Conservation (phyloP, 2,329 filamentous ascomycete genomes). For the Phyllachora maydis region DNA sequence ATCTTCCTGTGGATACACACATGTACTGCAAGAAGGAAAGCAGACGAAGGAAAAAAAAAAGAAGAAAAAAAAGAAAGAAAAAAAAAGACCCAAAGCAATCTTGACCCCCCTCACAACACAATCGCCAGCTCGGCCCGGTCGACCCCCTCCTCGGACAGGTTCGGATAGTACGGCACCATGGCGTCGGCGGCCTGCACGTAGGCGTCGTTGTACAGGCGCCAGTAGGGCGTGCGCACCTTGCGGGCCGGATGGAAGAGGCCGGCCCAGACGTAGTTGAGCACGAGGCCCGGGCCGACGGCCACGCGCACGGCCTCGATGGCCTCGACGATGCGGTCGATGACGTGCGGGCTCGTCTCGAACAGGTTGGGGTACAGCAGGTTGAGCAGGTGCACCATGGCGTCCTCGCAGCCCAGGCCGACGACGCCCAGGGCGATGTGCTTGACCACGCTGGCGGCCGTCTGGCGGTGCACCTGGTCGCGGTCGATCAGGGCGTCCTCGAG, state of each 20-base stretch:
- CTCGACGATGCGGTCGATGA: conserved; percentile 94
- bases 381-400: conserved; percentile 93
- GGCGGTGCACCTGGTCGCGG: conserved; percentile 90
- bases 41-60: not conserved
- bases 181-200: conserved; percentile 87
- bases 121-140: conserved; percentile 67
- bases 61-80: not conserved
- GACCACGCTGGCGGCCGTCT: conserved; percentile 89
- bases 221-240: conserved; percentile 88
- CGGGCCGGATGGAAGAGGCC: conserved; percentile 91
- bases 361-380: conserved; percentile 93
- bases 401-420: conserved; percentile 92
- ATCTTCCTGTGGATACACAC: not conserved
- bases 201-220: conserved; percentile 90
- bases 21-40: not conserved
- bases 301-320: conserved; percentile 92
- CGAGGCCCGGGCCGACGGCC: conserved; percentile 75
- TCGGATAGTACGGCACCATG: conserved; percentile 92
- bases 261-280: conserved; percentile 97
- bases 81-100: too few species aligned
- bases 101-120: conserved; percentile 40
- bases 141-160: conserved; percentile 60
- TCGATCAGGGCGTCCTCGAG: conserved; percentile 96
- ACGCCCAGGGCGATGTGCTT: conserved; percentile 96
- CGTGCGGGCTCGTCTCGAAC: conserved; percentile 94